Conservation (phyloP, 164 flowering plant species). For the Magnolia sinica region DNA sequence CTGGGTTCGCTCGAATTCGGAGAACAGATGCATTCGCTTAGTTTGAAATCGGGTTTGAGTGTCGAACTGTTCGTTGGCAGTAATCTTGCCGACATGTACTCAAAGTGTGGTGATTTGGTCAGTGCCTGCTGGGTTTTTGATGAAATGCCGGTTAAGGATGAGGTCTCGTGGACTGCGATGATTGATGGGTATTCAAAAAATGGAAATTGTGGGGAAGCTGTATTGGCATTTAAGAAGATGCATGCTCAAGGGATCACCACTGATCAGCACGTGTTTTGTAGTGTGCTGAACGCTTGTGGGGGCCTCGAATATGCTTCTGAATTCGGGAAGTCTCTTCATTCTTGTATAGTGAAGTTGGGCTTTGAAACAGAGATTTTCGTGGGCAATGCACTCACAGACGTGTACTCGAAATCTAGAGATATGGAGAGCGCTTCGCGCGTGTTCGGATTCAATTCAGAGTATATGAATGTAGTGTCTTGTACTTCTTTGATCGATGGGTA, state of each 20-base stretch:
- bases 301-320: conserved; percentile 19
- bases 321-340: conserved; percentile 44
- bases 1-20: conserved; percentile 29
- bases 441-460: conserved; percentile 21
- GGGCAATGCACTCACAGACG: conserved; percentile 47
- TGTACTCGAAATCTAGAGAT: conserved; percentile 46
- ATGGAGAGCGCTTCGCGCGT: conserved; percentile 44
- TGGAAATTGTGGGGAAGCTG: conserved; percentile 39
- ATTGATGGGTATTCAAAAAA: conserved; percentile 52
- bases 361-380: conserved; percentile 31
- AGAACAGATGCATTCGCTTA: conserved; percentile 43
- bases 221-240: conserved; percentile 42
- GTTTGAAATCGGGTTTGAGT: conserved; percentile 36
- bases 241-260: conserved; percentile 20
- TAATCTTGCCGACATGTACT: conserved; percentile 49
- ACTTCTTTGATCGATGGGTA: conserved; percentile 52
- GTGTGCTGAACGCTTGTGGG: conserved; percentile 41
- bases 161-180: conserved; percentile 57
- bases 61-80: conserved; percentile 48
- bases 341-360: conserved; percentile 36
- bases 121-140: conserved; percentile 45
- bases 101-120: conserved; percentile 35
- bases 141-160: conserved; percentile 48
- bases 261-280: conserved; percentile 41
- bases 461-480: conserved; percentile 44